Evolutionary conservation across 2,329 filamentous ascomycete genomes (phyloP).

Genomic region (Cryphonectria carpinicola): DNA sequence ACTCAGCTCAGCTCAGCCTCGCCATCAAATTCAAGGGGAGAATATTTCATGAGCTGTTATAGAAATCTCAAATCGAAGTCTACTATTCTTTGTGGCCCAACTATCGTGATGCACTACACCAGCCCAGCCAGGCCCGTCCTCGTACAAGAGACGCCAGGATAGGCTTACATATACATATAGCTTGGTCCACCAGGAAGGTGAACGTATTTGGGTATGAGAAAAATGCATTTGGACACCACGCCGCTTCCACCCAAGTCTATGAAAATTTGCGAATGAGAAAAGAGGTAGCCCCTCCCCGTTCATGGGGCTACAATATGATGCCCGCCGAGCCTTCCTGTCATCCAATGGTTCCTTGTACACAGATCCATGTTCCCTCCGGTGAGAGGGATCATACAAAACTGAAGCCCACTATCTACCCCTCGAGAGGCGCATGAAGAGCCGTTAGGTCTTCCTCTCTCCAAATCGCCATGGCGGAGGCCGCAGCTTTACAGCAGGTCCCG

Average conservation of each 20-base stretch:
- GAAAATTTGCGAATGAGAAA: constrained; percentile 29
- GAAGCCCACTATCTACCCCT: constrained; percentile 14
- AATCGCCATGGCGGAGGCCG: neutral
- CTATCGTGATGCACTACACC: neutral
- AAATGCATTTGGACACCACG: constrained; percentile 28
- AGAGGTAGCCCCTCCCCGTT: constrained; percentile 13
- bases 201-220: constrained; percentile 10
- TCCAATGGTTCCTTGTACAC: constrained; percentile 21
- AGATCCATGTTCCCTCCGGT: constrained; percentile 8
- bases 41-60: neutral
- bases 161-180: neutral
- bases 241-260: constrained; percentile 36
- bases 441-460: neutral
- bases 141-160: neutral
- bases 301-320: constrained; percentile 20
- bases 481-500: constrained; percentile 84
- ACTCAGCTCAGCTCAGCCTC: neutral
- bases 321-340: constrained; percentile 14
- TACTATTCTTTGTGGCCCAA: neutral
- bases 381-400: constrained; percentile 1
- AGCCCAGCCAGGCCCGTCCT: neutral
- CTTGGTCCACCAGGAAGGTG: neutral
- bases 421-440: neutral
- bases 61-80: neutral
- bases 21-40: neutral